Percentiles rank a stretch among this genome's conserved stretches.
Conservation (phyloP, 139 green algal species). For the Asterochloris sp. region DNA sequence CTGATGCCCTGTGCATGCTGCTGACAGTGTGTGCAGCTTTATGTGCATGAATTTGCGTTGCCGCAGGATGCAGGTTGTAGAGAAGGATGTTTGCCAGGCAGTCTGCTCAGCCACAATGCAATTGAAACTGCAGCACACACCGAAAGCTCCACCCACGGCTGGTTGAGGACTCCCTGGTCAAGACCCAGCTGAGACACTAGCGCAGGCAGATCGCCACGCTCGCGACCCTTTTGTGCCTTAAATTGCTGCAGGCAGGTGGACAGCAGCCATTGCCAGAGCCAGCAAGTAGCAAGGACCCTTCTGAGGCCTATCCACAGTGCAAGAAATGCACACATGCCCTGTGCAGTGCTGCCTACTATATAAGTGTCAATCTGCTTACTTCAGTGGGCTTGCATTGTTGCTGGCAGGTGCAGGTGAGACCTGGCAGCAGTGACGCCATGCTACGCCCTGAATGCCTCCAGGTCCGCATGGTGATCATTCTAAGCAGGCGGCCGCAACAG, state of each 20-base stretch:
- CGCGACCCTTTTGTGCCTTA: constrained; percentile 38
- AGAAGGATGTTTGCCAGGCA: not conserved
- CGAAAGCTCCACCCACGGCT: constrained; percentile 75
- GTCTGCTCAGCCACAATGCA: not conserved
- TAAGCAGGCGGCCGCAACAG: not conserved
- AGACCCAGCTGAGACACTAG: constrained; percentile 67
- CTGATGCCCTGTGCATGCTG: not conserved
- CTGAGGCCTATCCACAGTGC: too few relatives aligned
- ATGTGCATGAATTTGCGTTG: not conserved
- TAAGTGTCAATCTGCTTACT: too few relatives aligned
- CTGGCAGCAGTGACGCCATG: not conserved
- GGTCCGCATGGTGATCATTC: not conserved
- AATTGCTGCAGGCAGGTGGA: constrained; percentile 33
- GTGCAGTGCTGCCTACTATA: too few relatives aligned
- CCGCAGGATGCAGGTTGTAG: not conserved
- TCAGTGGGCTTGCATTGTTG: not conserved
- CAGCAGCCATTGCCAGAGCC: not conserved
- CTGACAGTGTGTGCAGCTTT: not conserved
- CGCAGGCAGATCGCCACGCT: constrained; percentile 61
- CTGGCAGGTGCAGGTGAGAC: not conserved
- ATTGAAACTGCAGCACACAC: constrained; percentile 30
- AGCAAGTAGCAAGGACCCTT: not conserved
- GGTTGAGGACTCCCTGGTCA: constrained; percentile 66
- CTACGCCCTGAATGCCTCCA: not conserved
- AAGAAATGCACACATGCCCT: too few relatives aligned